Conservation (phyloP, 108 stramenopile genomes). For the Skeletonema menzelii region DNA sequence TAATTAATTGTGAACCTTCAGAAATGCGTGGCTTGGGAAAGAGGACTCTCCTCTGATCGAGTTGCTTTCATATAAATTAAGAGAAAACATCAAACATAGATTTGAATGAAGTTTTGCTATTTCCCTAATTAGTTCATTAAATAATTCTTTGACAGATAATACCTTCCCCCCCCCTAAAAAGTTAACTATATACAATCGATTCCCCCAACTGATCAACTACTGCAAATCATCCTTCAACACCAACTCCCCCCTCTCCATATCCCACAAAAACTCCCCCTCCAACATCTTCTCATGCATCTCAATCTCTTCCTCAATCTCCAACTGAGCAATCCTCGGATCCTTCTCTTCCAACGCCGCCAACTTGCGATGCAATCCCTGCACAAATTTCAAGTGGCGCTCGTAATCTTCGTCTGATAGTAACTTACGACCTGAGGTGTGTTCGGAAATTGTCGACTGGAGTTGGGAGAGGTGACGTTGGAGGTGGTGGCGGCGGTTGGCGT, state of each 20-base stretch:
- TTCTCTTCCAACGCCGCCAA: constrained; percentile 3
- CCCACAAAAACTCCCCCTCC: constrained; percentile 22
- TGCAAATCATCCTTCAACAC: constrained; percentile 6
- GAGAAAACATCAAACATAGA: background rate
- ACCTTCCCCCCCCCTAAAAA: background rate
- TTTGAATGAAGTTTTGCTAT: no score
- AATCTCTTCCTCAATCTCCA: constrained; percentile 26
- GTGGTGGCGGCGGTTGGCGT: background rate
- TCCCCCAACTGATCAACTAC: background rate
- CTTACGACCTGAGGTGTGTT: background rate
- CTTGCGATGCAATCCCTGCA: constrained; percentile 10
- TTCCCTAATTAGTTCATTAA: background rate
- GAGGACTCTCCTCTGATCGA: background rate
- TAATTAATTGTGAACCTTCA: constrained; percentile 8
- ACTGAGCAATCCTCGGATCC: background rate
- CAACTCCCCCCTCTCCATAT: constrained; percentile 4
- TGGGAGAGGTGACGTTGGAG: constrained; percentile 2
- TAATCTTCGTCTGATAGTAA: constrained; percentile 7
- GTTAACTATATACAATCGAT: background rate
- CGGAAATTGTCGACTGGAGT: constrained; percentile 1
- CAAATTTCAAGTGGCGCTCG: background rate
- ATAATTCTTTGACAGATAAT: no score
- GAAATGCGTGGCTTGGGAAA: background rate
- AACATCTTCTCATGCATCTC: constrained; percentile 18
- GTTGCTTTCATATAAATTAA: background rate